These are phyloP conservation scores for Atkinsonella hypoxylon DNA, from an alignment of 2,329 filamentous ascomycete genomes.

Conservation along the genomic window DNA sequence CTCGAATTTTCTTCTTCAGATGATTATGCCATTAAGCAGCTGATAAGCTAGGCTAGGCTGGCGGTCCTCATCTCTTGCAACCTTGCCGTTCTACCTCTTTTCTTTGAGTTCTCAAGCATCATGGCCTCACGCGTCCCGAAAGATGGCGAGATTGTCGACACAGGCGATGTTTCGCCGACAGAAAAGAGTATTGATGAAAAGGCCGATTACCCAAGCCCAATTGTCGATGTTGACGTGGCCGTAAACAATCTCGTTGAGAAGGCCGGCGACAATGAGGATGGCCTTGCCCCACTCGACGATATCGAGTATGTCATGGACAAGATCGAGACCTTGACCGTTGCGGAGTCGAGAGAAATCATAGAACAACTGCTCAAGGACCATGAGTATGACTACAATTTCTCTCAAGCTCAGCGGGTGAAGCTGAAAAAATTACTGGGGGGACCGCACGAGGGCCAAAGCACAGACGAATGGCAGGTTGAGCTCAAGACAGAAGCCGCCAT, in stretches of 20 bases:
- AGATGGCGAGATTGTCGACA: neutral
- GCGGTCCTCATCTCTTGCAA: too few species aligned
- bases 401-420: slow-evolving; percentile 9
- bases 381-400: slow-evolving; percentile 16
- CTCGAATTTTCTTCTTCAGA: too few species aligned
- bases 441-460: slow-evolving; percentile 8
- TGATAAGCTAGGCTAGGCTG: too few species aligned
- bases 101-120: neutral
- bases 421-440: slow-evolving; percentile 10
- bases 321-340: slow-evolving; percentile 11
- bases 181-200: neutral
- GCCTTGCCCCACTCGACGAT: slow-evolving; percentile 13
- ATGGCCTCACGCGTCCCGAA: neutral
- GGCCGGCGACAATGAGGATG: slow-evolving; percentile 9
- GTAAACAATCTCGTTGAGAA: slow-evolving; percentile 8
- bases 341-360: slow-evolving; percentile 12
- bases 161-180: neutral
- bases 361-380: slow-evolving; percentile 11
- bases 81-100: too few species aligned
- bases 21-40: too few species aligned
- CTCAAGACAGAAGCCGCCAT: slow-evolving; percentile 11
- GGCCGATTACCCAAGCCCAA: neutral
- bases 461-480: slow-evolving; percentile 9
- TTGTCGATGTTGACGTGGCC: slow-evolving; percentile 1
- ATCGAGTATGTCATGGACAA: slow-evolving; percentile 15